Evolutionary conservation across 176 grass and related monocot genomes (phyloP).

Genomic region (Triticum dicoccoides): DNA sequence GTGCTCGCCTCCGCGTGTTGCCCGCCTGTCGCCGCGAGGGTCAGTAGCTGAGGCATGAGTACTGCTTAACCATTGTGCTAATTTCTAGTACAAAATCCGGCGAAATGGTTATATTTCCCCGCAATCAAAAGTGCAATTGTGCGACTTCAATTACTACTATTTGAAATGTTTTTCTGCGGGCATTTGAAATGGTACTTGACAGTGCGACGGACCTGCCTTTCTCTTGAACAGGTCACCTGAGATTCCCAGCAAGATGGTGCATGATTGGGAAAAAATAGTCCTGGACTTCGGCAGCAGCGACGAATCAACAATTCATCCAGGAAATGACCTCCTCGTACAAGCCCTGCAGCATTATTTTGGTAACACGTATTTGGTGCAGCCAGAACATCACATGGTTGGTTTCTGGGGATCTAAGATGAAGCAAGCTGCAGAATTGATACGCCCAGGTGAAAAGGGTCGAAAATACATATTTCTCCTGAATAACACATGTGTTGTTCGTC

Average conservation of each 20-base stretch:
- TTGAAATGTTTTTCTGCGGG: too few relatives aligned
- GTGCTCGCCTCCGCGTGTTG: not conserved
- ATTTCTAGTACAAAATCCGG: too few relatives aligned
- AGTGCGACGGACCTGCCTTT: too few relatives aligned
- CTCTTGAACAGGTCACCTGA: too few relatives aligned
- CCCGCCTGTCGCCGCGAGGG: not conserved
- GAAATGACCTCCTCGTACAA: not conserved
- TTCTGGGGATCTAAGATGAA: not conserved
- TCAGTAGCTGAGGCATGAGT: too few relatives aligned
- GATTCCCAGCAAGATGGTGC: not conserved
- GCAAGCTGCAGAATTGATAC: not conserved
- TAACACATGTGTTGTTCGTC: not conserved
- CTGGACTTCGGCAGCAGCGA: not conserved
- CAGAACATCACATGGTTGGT: not conserved
- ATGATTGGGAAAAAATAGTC: not conserved
- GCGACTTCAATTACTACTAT: too few relatives aligned
- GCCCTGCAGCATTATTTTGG: not conserved
- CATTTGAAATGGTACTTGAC: too few relatives aligned
- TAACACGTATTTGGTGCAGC: too few relatives aligned
- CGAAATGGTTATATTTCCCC: too few relatives aligned
- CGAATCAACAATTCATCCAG: not conserved
- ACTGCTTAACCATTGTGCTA: too few relatives aligned
- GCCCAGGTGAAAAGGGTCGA: not conserved
- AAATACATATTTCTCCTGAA: not conserved
- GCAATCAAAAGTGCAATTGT: too few relatives aligned